Evolutionary conservation across 371 early-diverging fungal species (phyloP).

Genomic region (Mucor racemosus): DNA sequence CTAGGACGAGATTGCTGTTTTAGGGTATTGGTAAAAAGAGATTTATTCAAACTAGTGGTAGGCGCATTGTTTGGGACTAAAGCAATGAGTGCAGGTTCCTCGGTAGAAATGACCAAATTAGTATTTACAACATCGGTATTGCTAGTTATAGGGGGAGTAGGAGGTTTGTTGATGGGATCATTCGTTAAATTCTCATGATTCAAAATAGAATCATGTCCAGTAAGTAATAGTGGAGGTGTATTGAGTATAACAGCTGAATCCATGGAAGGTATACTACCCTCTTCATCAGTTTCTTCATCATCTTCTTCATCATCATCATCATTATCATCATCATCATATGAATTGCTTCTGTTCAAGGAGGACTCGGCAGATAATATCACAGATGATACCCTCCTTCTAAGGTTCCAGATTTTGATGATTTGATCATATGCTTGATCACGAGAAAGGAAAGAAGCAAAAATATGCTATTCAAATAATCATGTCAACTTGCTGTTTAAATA

Average conservation of each 20-base stretch:
- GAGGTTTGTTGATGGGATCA: neutral
- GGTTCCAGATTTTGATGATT: conserved; percentile 72
- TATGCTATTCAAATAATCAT: conserved; percentile 46
- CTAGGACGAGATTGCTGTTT: conserved; percentile 23
- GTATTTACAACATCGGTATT: neutral
- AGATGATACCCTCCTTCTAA: conserved; percentile 16
- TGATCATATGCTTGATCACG: conserved; percentile 80
- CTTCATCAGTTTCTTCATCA: conserved; percentile 9
- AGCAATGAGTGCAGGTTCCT: neutral
- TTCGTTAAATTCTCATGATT: neutral
- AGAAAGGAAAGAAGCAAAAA: conserved; percentile 80
- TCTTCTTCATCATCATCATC: conserved; percentile 11
- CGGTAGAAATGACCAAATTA: neutral
- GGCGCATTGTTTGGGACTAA: neutral
- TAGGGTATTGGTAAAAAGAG: neutral
- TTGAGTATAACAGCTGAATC: conserved; percentile 22
- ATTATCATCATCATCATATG: conserved; percentile 5
- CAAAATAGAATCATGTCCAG: neutral
- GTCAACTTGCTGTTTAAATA: neutral
- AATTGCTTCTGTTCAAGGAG: no score
- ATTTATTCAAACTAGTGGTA: neutral
- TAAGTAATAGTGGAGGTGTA: conserved; percentile 2
- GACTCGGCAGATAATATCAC: conserved; percentile 3
- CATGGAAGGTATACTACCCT: conserved; percentile 7
- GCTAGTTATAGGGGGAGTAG: neutral